phyloP scores from a whole-genome alignment of 306 rosid species.

The Argentina anserina region DNA sequence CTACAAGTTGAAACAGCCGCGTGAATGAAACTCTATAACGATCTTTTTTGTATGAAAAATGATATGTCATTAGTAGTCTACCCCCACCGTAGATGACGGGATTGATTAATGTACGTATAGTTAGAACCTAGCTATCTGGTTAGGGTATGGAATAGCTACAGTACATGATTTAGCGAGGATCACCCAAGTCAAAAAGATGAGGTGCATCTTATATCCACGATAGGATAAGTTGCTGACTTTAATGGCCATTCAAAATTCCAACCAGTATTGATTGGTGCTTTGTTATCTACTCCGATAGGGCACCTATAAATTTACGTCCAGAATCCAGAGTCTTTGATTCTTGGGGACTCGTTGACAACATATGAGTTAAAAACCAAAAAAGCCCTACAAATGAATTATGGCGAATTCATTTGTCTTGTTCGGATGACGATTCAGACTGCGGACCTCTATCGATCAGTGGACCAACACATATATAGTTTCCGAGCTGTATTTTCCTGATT shows the following conservation, averaged over 20 bases:
- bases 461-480: not conserved
- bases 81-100: too few species aligned
- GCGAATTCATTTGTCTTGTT: not conserved
- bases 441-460: not conserved
- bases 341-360: not conserved
- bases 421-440: not conserved
- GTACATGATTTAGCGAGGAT: not conserved
- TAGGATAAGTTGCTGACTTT: conserved; percentile 2
- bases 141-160: not conserved
- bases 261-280: not conserved
- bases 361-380: not conserved
- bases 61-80: too few species aligned
- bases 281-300: not conserved
- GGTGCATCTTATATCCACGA: not conserved
- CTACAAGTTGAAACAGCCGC: not conserved
- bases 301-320: not conserved
- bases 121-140: not conserved
- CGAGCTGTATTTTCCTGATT: not conserved
- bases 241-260: not conserved
- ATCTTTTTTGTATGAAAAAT: too few species aligned
- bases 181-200: not conserved
- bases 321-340: not conserved
- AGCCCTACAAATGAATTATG: not conserved
- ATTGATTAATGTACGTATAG: too few species aligned
- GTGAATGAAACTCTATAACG: too few species aligned